phyloP scores from a whole-genome alignment of 1,284 basidiomycete genomes.

The Dichomitus squalens region DNA sequence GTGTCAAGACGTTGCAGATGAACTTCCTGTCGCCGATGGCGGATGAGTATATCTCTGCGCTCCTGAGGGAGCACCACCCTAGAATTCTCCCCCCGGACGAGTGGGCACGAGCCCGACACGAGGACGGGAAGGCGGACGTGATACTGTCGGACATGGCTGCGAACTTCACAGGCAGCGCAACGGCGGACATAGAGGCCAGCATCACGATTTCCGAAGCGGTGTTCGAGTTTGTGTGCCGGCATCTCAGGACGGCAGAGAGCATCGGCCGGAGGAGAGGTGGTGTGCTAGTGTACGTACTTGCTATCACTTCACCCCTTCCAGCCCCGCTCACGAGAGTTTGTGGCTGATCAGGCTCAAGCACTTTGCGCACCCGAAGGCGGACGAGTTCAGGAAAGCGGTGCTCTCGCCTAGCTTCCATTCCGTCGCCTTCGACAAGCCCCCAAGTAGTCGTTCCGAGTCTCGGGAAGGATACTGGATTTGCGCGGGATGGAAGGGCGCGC shows the following conservation, averaged over 20 bases:
- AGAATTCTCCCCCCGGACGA: neutral
- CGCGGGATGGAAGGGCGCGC: constrained; percentile 54
- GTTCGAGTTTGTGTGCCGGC: constrained; percentile 56
- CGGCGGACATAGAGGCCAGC: constrained; percentile 60
- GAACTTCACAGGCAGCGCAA: constrained; percentile 66
- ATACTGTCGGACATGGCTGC: constrained; percentile 81
- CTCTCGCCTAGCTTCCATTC: constrained; percentile 60
- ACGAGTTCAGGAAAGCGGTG: constrained; percentile 52
- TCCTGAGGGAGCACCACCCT: constrained; percentile 37
- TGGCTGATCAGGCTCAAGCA: constrained; percentile 62
- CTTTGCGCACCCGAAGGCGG: constrained; percentile 64
- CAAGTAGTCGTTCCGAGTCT: constrained; percentile 67
- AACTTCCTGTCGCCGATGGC: constrained; percentile 74
- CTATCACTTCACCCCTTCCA: neutral
- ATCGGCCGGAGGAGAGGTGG: constrained; percentile 52
- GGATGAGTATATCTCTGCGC: constrained; percentile 45
- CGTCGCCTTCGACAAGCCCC: constrained; percentile 66
- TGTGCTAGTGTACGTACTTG: constrained; percentile 61
- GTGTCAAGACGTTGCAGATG: constrained; percentile 69
- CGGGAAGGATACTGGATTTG: constrained; percentile 80
- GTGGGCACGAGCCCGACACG: constrained; percentile 5
- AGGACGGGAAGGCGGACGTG: constrained; percentile 61
- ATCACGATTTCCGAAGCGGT: constrained; percentile 67
- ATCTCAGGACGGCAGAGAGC: constrained; percentile 50
- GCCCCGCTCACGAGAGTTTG: neutral